A percentile compares a stretch with the other conserved stretches of the same genome.
Conservation (phyloP, 805 yeast species). For the Yamadazyma nakazawae region DNA sequence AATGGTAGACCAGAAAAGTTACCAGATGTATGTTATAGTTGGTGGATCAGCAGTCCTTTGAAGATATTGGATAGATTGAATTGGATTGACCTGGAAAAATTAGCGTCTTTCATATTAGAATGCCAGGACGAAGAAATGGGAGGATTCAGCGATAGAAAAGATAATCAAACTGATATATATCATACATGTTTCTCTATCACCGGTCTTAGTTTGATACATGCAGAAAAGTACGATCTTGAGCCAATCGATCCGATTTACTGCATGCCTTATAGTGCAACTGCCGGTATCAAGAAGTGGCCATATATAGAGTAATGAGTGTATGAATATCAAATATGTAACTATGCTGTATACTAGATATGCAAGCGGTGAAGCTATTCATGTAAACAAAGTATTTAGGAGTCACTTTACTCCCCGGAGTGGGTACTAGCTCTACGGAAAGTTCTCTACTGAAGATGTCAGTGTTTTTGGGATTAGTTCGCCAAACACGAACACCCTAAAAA, state of each 20-base stretch:
- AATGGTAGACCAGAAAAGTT: constrained; percentile 95
- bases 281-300: constrained; percentile 28
- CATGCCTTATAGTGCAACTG: constrained; percentile 56
- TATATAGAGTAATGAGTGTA: constrained; percentile 1
- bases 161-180: constrained; percentile 86
- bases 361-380: too few species aligned
- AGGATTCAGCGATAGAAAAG: constrained; percentile 91
- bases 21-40: constrained; percentile 96
- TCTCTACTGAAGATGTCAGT: too few species aligned
- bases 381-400: too few species aligned
- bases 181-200: constrained; percentile 91
- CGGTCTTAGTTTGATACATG: constrained; percentile 76
- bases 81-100: constrained; percentile 70
- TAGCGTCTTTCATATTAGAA: constrained; percentile 63
- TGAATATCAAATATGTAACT: too few species aligned
- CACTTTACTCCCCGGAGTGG: too few species aligned
- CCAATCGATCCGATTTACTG: constrained; percentile 84
- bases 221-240: constrained; percentile 46
- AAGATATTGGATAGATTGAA: constrained; percentile 61
- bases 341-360: too few species aligned
- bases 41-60: constrained; percentile 91
- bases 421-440: too few species aligned
- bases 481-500: too few species aligned
- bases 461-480: too few species aligned
- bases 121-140: constrained; percentile 81